A percentile compares a stretch with the other conserved stretches of the same genome.
Evolutionary conservation across 2,329 filamentous ascomycete genomes (phyloP).

Genomic region (Claviceps sp.): DNA sequence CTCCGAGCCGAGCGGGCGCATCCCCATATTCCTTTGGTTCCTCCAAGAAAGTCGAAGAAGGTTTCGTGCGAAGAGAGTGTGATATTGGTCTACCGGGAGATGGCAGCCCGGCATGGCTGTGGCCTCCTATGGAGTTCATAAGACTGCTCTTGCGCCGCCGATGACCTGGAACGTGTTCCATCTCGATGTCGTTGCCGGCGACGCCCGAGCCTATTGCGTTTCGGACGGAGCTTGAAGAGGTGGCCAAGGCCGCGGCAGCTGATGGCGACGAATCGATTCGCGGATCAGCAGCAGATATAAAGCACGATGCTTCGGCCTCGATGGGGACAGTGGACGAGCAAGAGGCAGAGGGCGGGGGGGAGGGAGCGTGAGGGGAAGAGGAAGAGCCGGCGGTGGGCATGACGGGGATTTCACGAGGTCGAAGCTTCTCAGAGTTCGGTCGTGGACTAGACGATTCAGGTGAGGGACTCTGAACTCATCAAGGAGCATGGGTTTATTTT

Average conservation of each 20-base stretch:
- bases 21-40: slow-evolving; percentile 29
- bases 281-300: not conserved
- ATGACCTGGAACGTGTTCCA: slow-evolving; percentile 41
- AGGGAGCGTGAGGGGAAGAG: not conserved
- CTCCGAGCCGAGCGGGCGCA: slow-evolving; percentile 5
- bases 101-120: slow-evolving; percentile 10
- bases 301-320: not conserved
- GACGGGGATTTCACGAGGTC: slow-evolving; percentile 4
- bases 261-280: slow-evolving; percentile 1
- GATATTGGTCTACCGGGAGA: slow-evolving; percentile 9
- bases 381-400: slow-evolving; percentile 6
- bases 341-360: not conserved
- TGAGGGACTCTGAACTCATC: no score
- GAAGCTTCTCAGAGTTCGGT: slow-evolving; percentile 3
- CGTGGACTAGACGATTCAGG: not conserved
- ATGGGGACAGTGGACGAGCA: not conserved
- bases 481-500: not conserved
- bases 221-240: slow-evolving; percentile 7
- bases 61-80: slow-evolving; percentile 5
- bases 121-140: slow-evolving; percentile 23
- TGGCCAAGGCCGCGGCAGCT: slow-evolving; percentile 6
- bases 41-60: slow-evolving; percentile 16
- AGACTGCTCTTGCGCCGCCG: slow-evolving; percentile 43
- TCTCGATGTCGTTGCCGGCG: slow-evolving; percentile 35
- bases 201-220: slow-evolving; percentile 5